Conservation (phyloP, 2,329 filamentous ascomycete species). For the Berkeleyomyces basicola region DNA sequence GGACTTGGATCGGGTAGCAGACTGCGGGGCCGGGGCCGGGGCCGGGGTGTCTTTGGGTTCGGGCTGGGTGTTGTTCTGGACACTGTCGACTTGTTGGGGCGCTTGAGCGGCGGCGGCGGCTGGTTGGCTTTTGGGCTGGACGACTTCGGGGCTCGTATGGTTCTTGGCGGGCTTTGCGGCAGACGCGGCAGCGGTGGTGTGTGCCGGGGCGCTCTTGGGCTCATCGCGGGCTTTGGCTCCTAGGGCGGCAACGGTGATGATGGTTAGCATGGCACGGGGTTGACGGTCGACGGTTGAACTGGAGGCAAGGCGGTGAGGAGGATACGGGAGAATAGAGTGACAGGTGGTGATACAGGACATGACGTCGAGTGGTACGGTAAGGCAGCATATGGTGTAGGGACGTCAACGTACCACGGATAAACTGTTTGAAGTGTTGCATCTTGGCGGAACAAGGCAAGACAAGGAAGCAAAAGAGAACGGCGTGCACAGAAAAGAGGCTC, state of each 20-base stretch:
- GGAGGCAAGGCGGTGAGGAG: not conserved
- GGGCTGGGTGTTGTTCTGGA: conserved; percentile 3
- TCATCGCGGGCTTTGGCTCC: conserved; percentile 12
- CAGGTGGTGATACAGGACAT: not conserved
- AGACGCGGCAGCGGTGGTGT: not conserved
- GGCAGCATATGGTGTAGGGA: not conserved
- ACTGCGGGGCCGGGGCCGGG: not conserved
- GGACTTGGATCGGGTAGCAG: not conserved
- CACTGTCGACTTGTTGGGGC: conserved; percentile 5
- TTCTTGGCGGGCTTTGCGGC: not conserved
- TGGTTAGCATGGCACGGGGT: not conserved
- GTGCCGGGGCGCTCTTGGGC: not conserved
- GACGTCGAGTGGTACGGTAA: not conserved
- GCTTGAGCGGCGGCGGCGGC: not conserved
- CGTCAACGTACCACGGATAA: conserved; percentile 12
- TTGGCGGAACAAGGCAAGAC: not conserved
- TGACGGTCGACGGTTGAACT: not conserved
- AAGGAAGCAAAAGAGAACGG: not conserved
- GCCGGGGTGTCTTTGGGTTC: not conserved
- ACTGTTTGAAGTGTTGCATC: conserved; percentile 13
- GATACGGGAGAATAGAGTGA: not conserved
- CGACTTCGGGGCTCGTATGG: not conserved
- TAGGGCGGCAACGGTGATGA: not conserved
- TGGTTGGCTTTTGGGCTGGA: not conserved
- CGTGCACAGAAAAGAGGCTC: not conserved